Evolutionary conservation across 805 yeast species (phyloP), one percentile per base, ranked within the genome.

Genomic region (Kodamaea neixiangensis): DNA sequence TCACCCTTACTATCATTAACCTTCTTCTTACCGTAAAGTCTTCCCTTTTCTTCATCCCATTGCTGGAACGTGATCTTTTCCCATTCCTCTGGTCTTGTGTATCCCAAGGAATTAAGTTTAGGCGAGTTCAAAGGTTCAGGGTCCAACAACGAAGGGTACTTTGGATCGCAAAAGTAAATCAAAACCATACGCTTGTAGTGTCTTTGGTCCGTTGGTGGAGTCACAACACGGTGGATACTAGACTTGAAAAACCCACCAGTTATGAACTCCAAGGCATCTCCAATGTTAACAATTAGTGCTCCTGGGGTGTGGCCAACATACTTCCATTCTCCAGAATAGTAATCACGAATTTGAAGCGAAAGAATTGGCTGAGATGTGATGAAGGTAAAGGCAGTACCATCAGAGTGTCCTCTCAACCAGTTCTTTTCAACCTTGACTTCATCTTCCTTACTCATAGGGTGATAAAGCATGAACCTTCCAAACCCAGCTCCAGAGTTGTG

Each of bases 1-100:
- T 71, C 77, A 7, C 72, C 66, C 33, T 60, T 46, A 10, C 55
- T 51, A 48, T 64, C 66, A 44, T 73, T 71, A 40, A 72, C 69
- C 45, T 66, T 65, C 17, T 63, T 61, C 51, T 66, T 69, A 15
- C 80, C 80, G 57, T 77, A 77, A 18, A 76, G 65, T 40, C 76
- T 61, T 2, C 77, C 78, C 54, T 78, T 78, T 46, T 73, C 79
- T 18, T 71, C 72, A 48, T 75, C 65, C 70, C 70, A 65, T 44
- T 62, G 58, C 11, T 51, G 53, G 50, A 61, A 66, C 3, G 63
- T 58, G 20, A 66, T 66, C 45, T 57, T 59, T 7, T 64, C 64
- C 70, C 70, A 66, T 50, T 64, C 68, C 13, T 51, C 33, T 1
- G 66, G 67, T 38, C 60, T 62, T 20, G 20, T 46, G 40, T 42